phyloP scores from a whole-genome alignment of 2,329 filamentous ascomycete species.

The Achaetomium macrosporum region DNA sequence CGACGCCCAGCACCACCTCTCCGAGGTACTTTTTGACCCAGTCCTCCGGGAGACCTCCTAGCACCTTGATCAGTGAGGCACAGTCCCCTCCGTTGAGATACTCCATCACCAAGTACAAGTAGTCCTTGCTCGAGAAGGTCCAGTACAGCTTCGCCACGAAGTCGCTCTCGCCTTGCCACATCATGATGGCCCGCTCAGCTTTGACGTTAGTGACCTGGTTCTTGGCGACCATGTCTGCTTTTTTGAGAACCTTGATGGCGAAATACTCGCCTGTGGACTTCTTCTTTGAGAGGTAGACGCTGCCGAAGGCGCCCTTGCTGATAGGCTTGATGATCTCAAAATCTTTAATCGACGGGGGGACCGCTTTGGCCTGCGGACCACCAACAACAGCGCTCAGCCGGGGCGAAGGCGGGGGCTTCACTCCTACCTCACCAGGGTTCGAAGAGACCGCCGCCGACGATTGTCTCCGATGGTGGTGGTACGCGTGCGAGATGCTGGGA shows the following conservation, averaged over 20 bases:
- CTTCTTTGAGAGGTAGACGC: constrained; percentile 96
- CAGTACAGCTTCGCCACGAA: constrained; percentile 99
- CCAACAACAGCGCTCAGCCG: constrained; percentile 68
- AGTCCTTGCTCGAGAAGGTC: constrained; percentile 99
- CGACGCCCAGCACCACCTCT: constrained; percentile 93
- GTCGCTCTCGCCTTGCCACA: constrained; percentile 99
- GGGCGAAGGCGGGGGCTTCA: constrained; percentile 73
- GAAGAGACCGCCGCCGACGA: constrained; percentile 80
- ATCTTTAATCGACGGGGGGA: constrained; percentile 95
- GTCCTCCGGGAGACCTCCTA: constrained; percentile 87
- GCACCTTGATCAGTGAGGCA: constrained; percentile 89
- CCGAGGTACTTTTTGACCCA: constrained; percentile 98
- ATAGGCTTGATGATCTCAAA: constrained; percentile 99
- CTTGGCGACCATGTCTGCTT: constrained; percentile 99
- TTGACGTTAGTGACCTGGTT: constrained; percentile 99
- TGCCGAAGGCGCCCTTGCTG: constrained; percentile 96
- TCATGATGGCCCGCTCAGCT: constrained; percentile 98
- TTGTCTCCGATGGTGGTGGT: constrained; percentile 65
- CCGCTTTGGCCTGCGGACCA: constrained; percentile 78
- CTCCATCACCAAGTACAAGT: constrained; percentile 97
- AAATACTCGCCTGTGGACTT: constrained; percentile 98
- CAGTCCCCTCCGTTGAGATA: constrained; percentile 97
- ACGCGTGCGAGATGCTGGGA: constrained; percentile 49
- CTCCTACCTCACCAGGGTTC: constrained; percentile 42
- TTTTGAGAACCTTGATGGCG: constrained; percentile 96